These are phyloP conservation scores for Caloboletus firmus DNA, from an alignment of 1,284 basidiomycete genomes.

Conservation along the genomic window DNA sequence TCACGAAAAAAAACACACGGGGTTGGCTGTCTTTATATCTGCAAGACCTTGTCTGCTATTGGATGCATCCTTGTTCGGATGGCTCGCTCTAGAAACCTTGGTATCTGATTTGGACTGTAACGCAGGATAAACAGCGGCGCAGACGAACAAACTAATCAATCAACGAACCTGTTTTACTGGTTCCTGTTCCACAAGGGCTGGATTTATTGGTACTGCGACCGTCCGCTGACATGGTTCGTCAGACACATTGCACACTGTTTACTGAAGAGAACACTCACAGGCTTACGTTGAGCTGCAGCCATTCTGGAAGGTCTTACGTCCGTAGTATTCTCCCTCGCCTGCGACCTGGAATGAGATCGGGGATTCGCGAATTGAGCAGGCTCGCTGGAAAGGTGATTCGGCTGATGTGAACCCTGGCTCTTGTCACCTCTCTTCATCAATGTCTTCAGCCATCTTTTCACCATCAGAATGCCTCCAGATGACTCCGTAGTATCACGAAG, in stretches of 20 bases:
- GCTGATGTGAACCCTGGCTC: not conserved
- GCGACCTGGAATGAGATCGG: not conserved
- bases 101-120: too few species aligned
- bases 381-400: not conserved
- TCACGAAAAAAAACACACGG: not conserved
- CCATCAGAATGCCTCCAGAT: not conserved
- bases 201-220: not conserved
- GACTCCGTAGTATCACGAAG: not conserved
- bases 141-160: not conserved
- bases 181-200: too few species aligned
- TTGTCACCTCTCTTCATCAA: not conserved
- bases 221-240: not conserved
- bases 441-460: not conserved
- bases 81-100: not conserved
- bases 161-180: not conserved
- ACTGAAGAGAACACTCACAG: not conserved
- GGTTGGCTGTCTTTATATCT: not conserved
- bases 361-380: not conserved
- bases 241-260: not conserved
- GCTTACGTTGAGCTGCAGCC: too few species aligned
- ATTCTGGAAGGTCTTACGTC: not conserved
- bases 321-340: not conserved
- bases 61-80: not conserved
- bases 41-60: not conserved
- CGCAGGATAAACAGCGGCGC: not conserved